phyloP scores from a whole-genome alignment of 1,284 basidiomycete species.

The Melampsora americana region DNA sequence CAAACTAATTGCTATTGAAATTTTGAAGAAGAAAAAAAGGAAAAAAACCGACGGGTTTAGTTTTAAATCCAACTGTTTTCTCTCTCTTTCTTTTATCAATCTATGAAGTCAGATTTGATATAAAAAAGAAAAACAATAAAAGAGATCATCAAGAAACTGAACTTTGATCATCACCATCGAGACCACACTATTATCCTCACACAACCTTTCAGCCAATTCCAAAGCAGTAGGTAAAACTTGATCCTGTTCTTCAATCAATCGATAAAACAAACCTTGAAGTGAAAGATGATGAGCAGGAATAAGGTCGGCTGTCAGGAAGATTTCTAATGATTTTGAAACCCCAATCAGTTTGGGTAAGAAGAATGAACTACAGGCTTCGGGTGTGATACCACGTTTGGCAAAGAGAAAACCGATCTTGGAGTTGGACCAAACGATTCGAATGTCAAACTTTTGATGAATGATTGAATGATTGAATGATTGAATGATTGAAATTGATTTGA shows the following conservation, averaged over 20 bases:
- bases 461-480: too few relatives aligned
- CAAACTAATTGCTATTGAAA: too few relatives aligned
- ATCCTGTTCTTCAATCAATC: constrained; percentile 43
- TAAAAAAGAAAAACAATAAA: too few relatives aligned
- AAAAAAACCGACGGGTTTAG: too few relatives aligned
- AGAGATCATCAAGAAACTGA: constrained; percentile 48
- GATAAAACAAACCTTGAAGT: constrained; percentile 45
- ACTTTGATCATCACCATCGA: constrained; percentile 50
- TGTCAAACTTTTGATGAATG: constrained; percentile 46
- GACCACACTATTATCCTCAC: constrained; percentile 47
- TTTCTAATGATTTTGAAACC: constrained; percentile 47
- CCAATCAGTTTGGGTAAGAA: constrained; percentile 49
- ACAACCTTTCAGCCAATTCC: constrained; percentile 47
- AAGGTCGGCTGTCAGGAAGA: constrained; percentile 49
- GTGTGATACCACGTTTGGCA: constrained; percentile 49
- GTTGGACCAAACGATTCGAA: constrained; percentile 45
- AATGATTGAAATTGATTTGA: too few relatives aligned
- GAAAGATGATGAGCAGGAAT: constrained; percentile 45
- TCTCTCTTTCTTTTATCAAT: too few relatives aligned
- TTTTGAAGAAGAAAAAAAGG: too few relatives aligned
- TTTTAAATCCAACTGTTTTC: too few relatives aligned
- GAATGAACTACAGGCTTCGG: constrained; percentile 49
- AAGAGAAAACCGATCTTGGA: constrained; percentile 51
- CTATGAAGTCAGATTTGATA: too few relatives aligned
- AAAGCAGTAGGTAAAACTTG: constrained; percentile 47